Evolutionary conservation across 1,139 yeast species (phyloP), one percentile per base, ranked within the genome.

Genomic region (Fermentozyma sake): DNA sequence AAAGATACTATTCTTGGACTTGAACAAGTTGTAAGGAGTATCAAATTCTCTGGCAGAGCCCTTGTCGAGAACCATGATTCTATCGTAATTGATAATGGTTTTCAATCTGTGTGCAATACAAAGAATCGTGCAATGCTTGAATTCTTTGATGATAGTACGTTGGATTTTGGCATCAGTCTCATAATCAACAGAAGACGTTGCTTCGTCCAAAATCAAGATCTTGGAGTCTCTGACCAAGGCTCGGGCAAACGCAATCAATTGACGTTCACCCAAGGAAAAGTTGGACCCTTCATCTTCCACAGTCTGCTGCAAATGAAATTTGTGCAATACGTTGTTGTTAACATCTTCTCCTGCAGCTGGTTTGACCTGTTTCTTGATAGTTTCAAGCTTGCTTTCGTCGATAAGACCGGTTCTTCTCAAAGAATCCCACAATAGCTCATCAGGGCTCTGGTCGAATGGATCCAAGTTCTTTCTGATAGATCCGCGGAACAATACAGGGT

Each of bases 131-230:
- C 89, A 78, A 26, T 72, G 54, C 6, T 58, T 47, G 46, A 83
- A 82, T 48, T 80, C 87, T 9, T 55, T 58, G 7, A 65, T 61
- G 37, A 82, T 79, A 15, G 85, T 77, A 5, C 58, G 44, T 53
- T 83, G 94, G 41, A 84, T 79, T 48, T 71, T 72, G 24, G 72
- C 62, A 52, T 83, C 93, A 0, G 93, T 81, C 39, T 76, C 84
- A 46, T 78, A 79, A 50, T 83, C 94, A 22, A 83, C 91, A 7
- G 83, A 76, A 0, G 93, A 81, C 0, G 94, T 83, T 10, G 94
- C 93, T 52, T 83, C 94, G 50, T 83, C 94, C 34, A 83, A 55
- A 35, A 83, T 76, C 39, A 83, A 58, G 32, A 83, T 75, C 46
- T 70, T 74, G 5, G 85, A 64, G 27, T 73, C 68, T 37, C 85